Evolutionary conservation across 2,329 filamentous ascomycete genomes (phyloP), one percentile per base, ranked within the genome.

Genomic region (Fusarium subglutinans): DNA sequence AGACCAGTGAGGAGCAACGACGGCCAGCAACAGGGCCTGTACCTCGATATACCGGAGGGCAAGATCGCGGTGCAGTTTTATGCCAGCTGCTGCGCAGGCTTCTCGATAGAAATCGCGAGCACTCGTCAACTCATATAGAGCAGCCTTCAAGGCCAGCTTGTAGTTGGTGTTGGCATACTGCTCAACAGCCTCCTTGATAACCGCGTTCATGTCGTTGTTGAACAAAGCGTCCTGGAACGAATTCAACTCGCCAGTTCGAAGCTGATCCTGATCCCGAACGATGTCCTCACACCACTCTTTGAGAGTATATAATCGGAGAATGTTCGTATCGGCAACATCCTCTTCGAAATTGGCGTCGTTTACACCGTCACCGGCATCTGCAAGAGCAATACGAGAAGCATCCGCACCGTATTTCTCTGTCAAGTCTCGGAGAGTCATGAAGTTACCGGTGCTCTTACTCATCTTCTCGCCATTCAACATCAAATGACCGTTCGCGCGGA

Each of bases 321-420:
- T 97, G 80, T 92, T 95, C 81, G 92, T 94, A 84, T 98, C 96
- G 45, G 96, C 96, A 44, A 98, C 95, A 63, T 93, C 90, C 85
- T 99, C 96, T 80, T 98, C 96, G 75, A 99, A 97, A 87, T 99
- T 99, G 78, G 96, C 95, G 83, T 99, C 96, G 73, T 94, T 93
- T 71, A 98, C 95, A 73, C 93, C 94, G 80, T 99, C 96, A 78
- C 96, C 96, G 18, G 95, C 95, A 82, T 99, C 96, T 24, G 96
- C 96, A 72, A 99, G 91, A 8, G 95, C 95, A 78, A 98, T 93
- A 81, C 96, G 90, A 48, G 93, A 93, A 20, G 96, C 96, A 82
- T 98, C 96, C 14, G 96, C 96, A 79, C 96, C 96, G 78, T 96
- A 99, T 83, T 99, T 99, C 77, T 91, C 89, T 20, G 96, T 92